A percentile compares a stretch with the other conserved stretches of the same genome.
Conservation (phyloP, 2,329 filamentous ascomycete species). For the Monosporascus ibericus region DNA sequence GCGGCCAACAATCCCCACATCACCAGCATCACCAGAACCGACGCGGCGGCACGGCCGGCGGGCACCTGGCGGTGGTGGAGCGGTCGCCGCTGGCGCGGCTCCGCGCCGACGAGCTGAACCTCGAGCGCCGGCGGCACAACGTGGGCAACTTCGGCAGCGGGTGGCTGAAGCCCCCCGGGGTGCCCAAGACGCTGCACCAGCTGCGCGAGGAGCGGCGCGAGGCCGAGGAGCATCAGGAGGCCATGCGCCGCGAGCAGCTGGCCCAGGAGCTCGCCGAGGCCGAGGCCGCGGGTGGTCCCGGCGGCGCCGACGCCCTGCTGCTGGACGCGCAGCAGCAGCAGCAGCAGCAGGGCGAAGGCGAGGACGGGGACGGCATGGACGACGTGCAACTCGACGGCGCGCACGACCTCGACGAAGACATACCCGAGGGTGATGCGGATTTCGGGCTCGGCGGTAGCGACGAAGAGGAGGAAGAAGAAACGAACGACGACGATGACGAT, state of each 20-base stretch:
- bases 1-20: conserved; percentile 18
- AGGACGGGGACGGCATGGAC: conserved; percentile 43
- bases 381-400: conserved; percentile 50
- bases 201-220: conserved; percentile 86
- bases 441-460: conserved; percentile 43
- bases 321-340: conserved; percentile 32
- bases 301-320: conserved; percentile 27
- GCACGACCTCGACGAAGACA: conserved; percentile 65
- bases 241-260: conserved; percentile 62
- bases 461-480: conserved; percentile 32
- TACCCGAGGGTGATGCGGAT: conserved; percentile 59
- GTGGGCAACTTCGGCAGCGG: conserved; percentile 80
- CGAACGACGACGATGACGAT: conserved; percentile 26
- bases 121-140: conserved; percentile 71
- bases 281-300: conserved; percentile 40
- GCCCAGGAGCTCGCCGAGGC: conserved; percentile 70
- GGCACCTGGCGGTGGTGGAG: conserved; percentile 38
- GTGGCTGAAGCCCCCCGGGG: conserved; percentile 86
- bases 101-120: conserved; percentile 67
- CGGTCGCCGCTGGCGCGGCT: conserved; percentile 63
- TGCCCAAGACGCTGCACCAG: conserved; percentile 84
- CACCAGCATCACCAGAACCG: conserved; percentile 18
- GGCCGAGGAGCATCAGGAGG: conserved; percentile 75
- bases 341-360: conserved; percentile 38
- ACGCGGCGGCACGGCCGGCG: conserved; percentile 27